Evolutionary conservation across 805 yeast species (phyloP).

Genomic region (Sugiyamaella floridensis): DNA sequence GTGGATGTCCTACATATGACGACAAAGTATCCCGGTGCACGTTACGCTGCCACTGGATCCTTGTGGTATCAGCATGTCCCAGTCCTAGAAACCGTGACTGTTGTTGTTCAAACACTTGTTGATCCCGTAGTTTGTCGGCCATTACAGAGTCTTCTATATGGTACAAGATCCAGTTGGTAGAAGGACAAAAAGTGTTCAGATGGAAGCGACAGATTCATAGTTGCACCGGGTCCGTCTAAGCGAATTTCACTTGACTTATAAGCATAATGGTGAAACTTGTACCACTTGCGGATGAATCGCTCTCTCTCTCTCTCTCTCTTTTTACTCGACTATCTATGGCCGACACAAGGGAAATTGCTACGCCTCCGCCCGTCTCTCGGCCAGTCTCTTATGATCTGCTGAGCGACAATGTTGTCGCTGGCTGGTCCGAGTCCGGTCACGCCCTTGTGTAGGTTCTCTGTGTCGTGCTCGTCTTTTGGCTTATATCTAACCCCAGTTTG

Average conservation of each 20-base stretch:
- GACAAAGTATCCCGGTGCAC: conserved; percentile 61
- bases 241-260: too few species aligned
- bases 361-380: background rate
- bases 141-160: background rate
- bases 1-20: conserved; percentile 53
- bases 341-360: background rate
- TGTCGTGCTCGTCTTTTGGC: background rate
- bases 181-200: too few species aligned
- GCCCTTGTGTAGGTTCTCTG: background rate
- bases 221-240: too few species aligned
- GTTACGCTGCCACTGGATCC: conserved; percentile 63
- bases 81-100: conserved; percentile 64
- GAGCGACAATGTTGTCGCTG: background rate
- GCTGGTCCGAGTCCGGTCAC: background rate
- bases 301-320: too few species aligned
- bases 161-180: too few species aligned
- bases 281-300: background rate
- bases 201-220: background rate
- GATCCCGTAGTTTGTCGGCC: conserved; percentile 63
- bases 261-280: too few species aligned
- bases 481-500: background rate
- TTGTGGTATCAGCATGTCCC: conserved; percentile 66
- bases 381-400: background rate
- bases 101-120: conserved; percentile 47
- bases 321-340: background rate